Evolutionary conservation across 2,329 filamentous ascomycete species (phyloP), one percentile per base, ranked within the genome.

Genomic region (Aspergillus persii): DNA sequence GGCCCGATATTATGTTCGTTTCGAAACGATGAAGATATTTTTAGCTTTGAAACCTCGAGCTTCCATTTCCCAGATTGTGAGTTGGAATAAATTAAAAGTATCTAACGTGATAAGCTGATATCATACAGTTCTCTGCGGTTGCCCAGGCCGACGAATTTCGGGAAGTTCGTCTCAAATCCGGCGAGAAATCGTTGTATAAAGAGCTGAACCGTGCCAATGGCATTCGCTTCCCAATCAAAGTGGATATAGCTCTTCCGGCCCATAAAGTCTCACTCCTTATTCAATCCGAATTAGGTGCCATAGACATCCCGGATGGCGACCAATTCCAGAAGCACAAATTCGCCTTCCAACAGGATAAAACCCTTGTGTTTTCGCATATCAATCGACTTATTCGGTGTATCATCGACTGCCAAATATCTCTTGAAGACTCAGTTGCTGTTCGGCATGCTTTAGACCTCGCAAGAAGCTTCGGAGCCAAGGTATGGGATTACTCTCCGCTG

Each of bases 241-340:
- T 88, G 23, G 84, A 86, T 46, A 76, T 95, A 12, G 83, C 83
- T 8, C 78, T 84, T 4, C 81, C 85, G 1, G 82, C 86, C 33
- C 91, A 96, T 70, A 96, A 96, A 68, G 82, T 91, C 1, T 92
- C 86, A 2, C 77, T 96, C 3, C 82, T 94, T 29, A 82, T 95
- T n/a, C 91, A 96, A 71, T 82, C 86, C 2, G 84, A 90, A 56
- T 83, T 96, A 9, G 89, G 90, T 15, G 83, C 80, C 29, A 80
- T 88, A 12, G 88, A 91, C 1, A 78, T 84, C 31, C 85, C 85
- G 8, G 77, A 76, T n/a, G 81, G 83, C 2, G 86, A 89, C 18
- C 83, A 85, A 27, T 79, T 80, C 50, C 74, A 77, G 53, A 84
- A 83, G 64, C 79, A 85, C 67, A 83, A 77, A 62, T 73, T 79